Evolutionary conservation across 2,329 filamentous ascomycete genomes (phyloP).

Genomic region (Pestalotiopsis sp.): DNA sequence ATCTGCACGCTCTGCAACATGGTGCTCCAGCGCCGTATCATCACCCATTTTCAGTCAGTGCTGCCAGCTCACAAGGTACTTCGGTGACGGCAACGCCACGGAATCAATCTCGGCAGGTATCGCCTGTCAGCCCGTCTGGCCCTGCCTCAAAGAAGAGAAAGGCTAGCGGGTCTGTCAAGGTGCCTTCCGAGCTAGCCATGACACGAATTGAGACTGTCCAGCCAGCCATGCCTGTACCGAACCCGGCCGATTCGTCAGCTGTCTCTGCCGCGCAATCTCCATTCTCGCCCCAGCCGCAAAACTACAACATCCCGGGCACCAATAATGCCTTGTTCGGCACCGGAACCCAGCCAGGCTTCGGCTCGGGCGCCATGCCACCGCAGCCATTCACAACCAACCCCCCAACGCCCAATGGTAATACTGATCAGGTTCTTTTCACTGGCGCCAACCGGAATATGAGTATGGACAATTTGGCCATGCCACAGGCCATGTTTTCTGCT

Average conservation of each 20-base stretch:
- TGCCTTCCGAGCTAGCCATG: constrained; percentile 79
- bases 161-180: constrained; percentile 67
- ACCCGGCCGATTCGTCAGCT: constrained; percentile 28
- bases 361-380: constrained; percentile 20
- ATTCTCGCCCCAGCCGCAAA: constrained; percentile 50
- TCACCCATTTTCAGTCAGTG: constrained; percentile 13
- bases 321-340: constrained; percentile 34
- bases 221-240: constrained; percentile 38
- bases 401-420: constrained; percentile 66
- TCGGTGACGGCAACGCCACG: constrained; percentile 50
- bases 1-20: constrained; percentile 62
- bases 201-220: constrained; percentile 71
- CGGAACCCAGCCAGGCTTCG: constrained; percentile 25
- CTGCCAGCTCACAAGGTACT: constrained; percentile 42
- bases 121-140: constrained; percentile 65
- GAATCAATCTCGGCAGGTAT: constrained; percentile 72
- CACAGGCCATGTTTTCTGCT: constrained; percentile 67
- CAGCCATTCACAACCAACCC: constrained; percentile 59
- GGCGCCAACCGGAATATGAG: constrained; percentile 61
- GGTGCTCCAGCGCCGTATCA: constrained; percentile 42
- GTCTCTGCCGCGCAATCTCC: constrained; percentile 51
- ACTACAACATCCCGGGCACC: constrained; percentile 44
- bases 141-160: constrained; percentile 82
- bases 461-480: constrained; percentile 65
- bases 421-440: constrained; percentile 59